Conservation (phyloP, 179 eudicot genomes). For the Silene coronaria region DNA sequence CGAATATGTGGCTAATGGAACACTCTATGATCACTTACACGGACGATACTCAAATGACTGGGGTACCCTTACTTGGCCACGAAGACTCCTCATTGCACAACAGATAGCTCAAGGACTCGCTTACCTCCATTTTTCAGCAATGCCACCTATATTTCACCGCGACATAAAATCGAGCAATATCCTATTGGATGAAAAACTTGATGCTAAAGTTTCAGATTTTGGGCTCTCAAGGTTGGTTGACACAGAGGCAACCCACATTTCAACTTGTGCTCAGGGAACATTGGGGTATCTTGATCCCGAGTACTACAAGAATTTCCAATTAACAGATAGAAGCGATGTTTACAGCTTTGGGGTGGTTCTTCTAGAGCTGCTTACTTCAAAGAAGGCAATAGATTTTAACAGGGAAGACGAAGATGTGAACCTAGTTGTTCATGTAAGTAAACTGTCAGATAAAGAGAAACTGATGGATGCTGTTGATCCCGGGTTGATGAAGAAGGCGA, state of each 20-base stretch:
- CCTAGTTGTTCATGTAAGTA: slow-evolving; percentile 42
- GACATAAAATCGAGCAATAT: slow-evolving; percentile 69
- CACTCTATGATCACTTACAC: slow-evolving; percentile 59
- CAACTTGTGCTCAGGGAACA: slow-evolving; percentile 70
- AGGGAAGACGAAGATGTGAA: slow-evolving; percentile 52
- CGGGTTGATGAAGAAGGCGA: slow-evolving; percentile 33
- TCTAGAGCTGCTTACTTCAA: slow-evolving; percentile 42
- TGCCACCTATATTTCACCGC: slow-evolving; percentile 49
- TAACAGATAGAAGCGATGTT: slow-evolving; percentile 58
- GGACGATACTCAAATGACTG: slow-evolving; percentile 33
- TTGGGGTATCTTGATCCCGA: slow-evolving; percentile 70
- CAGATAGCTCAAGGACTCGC: slow-evolving; percentile 56
- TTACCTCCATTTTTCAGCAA: slow-evolving; percentile 49
- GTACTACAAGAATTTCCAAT: slow-evolving; percentile 51
- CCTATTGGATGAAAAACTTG: slow-evolving; percentile 40
- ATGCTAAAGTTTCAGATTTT: slow-evolving; percentile 67
- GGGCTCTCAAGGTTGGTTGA: slow-evolving; percentile 65
- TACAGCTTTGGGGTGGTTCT: slow-evolving; percentile 56
- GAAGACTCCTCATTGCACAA: slow-evolving; percentile 51
- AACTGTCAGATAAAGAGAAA: slow-evolving; percentile 33
- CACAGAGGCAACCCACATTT: slow-evolving; percentile 43
- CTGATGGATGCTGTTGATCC: slow-evolving; percentile 44
- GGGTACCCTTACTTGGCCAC: slow-evolving; percentile 42
- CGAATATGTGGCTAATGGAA: slow-evolving; percentile 64
- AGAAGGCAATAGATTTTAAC: slow-evolving; percentile 51